phyloP scores from a whole-genome alignment of 2,329 filamentous ascomycete genomes.

The Exophiala calicioides region DNA sequence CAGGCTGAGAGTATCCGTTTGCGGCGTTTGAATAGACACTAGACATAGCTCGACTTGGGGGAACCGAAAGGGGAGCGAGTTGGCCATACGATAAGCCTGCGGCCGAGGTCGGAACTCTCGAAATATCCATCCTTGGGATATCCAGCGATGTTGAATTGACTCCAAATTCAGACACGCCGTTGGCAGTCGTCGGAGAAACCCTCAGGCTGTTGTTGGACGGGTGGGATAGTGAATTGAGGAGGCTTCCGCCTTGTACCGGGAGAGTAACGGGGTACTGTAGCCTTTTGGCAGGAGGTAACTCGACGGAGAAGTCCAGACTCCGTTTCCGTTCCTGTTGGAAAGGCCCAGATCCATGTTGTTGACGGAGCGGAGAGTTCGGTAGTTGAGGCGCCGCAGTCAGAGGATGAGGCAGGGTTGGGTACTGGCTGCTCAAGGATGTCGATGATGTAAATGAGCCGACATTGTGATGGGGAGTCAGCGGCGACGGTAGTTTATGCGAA shows the following conservation, averaged over 20 bases:
- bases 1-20: conserved; percentile 52
- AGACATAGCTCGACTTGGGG: conserved; percentile 66
- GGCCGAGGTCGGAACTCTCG: conserved; percentile 15
- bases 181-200: conserved; percentile 7
- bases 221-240: conserved; percentile 22
- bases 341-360: conserved; percentile 29
- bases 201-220: conserved; percentile 7
- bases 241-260: conserved; percentile 1
- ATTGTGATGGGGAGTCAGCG: conserved; percentile 27
- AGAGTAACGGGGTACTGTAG: conserved; percentile 22
- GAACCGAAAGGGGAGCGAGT: conserved; percentile 37
- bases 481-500: conserved; percentile 34
- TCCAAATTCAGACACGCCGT: conserved; percentile 1
- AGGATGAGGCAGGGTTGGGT: conserved; percentile 29
- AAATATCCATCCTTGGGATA: conserved; percentile 25
- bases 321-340: conserved; percentile 58
- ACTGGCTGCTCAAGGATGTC: conserved; percentile 17
- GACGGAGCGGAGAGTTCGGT: conserved; percentile 26
- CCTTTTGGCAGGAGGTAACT: conserved; percentile 61
- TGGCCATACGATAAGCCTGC: conserved; percentile 6
- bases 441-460: conserved; percentile 16
- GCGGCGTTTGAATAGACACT: conserved; percentile 68
- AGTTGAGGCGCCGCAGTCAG: conserved; percentile 21
- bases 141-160: conserved; percentile 30
- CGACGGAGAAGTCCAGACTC: conserved; percentile 55